These are phyloP conservation scores for Hevea brasiliensis DNA, from an alignment of 345 rosid species.

Conservation along the genomic window DNA sequence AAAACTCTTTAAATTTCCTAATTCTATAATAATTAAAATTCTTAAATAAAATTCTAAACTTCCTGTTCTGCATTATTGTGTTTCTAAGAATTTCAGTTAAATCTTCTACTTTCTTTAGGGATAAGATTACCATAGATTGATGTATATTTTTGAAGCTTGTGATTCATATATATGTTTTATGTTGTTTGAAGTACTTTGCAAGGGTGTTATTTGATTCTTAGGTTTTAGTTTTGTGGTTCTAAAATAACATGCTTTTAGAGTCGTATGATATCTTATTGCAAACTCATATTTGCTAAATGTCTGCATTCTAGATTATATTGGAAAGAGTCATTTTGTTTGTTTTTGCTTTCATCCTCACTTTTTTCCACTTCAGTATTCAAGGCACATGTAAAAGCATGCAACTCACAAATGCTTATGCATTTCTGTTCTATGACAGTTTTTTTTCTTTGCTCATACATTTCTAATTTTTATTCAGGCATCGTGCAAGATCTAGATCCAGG, in stretches of 20 bases:
- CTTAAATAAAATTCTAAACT: too few species aligned
- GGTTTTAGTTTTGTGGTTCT: conserved; percentile 1
- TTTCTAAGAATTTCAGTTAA: not conserved
- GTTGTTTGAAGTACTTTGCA: not conserved
- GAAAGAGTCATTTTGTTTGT: not conserved
- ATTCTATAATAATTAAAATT: too few species aligned
- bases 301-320: not conserved
- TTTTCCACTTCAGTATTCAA: not conserved
- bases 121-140: not conserved
- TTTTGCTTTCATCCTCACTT: not conserved
- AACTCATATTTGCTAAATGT: not conserved
- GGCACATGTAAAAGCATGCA: not conserved
- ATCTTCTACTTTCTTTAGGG: not conserved
- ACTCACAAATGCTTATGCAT: not conserved
- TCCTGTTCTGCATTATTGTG: too few species aligned
- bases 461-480: conserved; percentile 37
- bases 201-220: not conserved
- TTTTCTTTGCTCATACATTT: conserved; percentile 6
- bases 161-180: not conserved
- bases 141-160: not conserved
- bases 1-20: too few species aligned
- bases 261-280: not conserved
- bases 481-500: conserved; percentile 50
- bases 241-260: not conserved
- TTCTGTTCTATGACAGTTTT: not conserved